These are phyloP conservation scores for Auriculariales sp. DNA, from an alignment of 768 basidiomycete genomes.

Conservation along the genomic window DNA sequence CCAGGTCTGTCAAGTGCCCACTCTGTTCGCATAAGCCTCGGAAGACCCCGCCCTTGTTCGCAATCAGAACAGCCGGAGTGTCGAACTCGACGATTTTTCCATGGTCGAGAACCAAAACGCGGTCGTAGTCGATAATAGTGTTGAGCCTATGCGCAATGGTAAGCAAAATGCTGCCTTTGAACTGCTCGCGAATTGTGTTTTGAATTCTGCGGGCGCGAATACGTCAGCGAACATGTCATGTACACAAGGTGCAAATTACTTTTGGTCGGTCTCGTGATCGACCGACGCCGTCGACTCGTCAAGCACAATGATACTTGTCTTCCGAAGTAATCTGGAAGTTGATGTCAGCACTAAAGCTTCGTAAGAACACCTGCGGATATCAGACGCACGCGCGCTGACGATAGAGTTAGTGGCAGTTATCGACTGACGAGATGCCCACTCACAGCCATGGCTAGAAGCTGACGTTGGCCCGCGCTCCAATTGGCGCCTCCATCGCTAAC, in stretches of 20 bases:
- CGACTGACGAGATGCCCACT: not conserved
- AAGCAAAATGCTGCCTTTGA: slow-evolving; percentile 60
- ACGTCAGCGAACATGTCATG: no score
- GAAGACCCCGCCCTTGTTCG: slow-evolving; percentile 47
- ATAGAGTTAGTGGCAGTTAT: not conserved
- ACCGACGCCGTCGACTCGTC: slow-evolving; percentile 3
- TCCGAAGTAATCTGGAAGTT: not conserved
- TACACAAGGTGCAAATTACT: not conserved
- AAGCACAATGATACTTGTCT: slow-evolving; percentile 3
- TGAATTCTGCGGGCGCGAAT: slow-evolving; percentile 91
- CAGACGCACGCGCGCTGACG: slow-evolving; percentile 4
- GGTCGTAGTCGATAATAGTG: slow-evolving; percentile 13
- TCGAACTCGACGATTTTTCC: slow-evolving; percentile 48
- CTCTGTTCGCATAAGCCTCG: slow-evolving; percentile 54
- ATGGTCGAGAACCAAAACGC: slow-evolving; percentile 20
- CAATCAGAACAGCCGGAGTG: slow-evolving; percentile 54
- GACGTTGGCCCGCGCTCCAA: slow-evolving; percentile 1
- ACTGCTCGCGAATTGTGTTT: slow-evolving; percentile 73
- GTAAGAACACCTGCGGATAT: slow-evolving; percentile 9
- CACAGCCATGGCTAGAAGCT: not conserved
- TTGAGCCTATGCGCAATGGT: slow-evolving; percentile 31
- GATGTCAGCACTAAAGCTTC: not conserved
- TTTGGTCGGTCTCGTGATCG: not conserved
- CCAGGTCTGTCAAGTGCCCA: slow-evolving; percentile 7
- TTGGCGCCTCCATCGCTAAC: slow-evolving; percentile 2